A percentile compares a stretch with the other conserved stretches of the same genome.
phyloP scores from a whole-genome alignment of 306 rosid genomes.

The Malus sylvestris region DNA sequence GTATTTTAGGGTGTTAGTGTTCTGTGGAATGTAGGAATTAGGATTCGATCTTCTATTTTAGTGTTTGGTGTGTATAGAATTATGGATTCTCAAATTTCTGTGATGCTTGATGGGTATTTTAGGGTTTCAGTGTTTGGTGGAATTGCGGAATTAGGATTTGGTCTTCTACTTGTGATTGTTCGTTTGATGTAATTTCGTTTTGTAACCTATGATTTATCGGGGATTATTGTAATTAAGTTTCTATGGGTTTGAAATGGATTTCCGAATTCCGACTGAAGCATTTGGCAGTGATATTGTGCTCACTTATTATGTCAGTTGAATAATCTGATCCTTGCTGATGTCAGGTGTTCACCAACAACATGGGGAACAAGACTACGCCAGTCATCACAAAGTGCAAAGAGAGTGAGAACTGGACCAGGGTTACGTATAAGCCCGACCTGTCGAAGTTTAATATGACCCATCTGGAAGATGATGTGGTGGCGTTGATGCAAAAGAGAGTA shows the following conservation, averaged over 20 bases:
- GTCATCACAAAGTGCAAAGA: slow-evolving; percentile 68
- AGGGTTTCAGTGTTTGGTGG: neutral
- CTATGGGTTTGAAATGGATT: neutral
- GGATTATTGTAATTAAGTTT: too few relatives aligned
- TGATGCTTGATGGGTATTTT: neutral
- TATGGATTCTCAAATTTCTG: too few relatives aligned
- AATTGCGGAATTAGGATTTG: neutral
- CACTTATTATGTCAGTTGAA: neutral
- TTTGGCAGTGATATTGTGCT: neutral
- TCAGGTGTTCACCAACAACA: slow-evolving; percentile 70
- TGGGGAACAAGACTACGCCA: slow-evolving; percentile 75
- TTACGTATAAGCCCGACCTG: slow-evolving; percentile 83
- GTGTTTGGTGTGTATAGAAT: slow-evolving; percentile 14
- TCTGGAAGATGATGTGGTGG: slow-evolving; percentile 90
- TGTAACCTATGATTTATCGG: too few relatives aligned
- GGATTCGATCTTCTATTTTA: neutral
- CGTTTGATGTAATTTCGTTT: neutral
- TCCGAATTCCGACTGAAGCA: neutral
- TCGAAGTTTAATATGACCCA: slow-evolving; percentile 71
- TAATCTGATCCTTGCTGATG: slow-evolving; percentile 1
- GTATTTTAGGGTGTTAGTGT: neutral
- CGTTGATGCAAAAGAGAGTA: slow-evolving; percentile 86
- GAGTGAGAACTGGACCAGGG: slow-evolving; percentile 87
- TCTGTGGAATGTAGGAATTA: neutral
- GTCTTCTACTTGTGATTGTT: neutral